A percentile compares a stretch with the other conserved stretches of the same genome.
Conservation (phyloP, 2,329 filamentous ascomycete species). For the Acarospora socialis region DNA sequence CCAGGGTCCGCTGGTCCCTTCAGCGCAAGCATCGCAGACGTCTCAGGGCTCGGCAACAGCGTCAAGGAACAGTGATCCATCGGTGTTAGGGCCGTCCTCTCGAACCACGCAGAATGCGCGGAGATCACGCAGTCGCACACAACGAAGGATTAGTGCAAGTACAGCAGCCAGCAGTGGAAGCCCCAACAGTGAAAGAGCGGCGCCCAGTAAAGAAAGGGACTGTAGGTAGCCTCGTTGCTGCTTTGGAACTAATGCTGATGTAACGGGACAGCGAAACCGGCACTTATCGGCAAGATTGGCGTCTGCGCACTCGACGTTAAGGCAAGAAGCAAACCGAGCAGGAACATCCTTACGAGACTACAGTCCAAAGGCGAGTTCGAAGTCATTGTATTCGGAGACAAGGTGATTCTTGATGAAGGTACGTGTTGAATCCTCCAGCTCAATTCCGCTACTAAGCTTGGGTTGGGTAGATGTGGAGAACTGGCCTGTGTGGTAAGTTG, state of each 20-base stretch:
- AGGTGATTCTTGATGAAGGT: conserved; percentile 92
- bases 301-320: conserved; percentile 94
- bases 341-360: conserved; percentile 86
- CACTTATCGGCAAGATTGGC: conserved; percentile 55
- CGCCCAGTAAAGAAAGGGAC: too few relatives aligned
- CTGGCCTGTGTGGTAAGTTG: conserved; percentile 70
- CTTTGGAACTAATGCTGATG: conserved; percentile 1
- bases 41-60: too few relatives aligned
- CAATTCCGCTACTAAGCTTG: conserved; percentile 5
- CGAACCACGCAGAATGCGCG: too few relatives aligned
- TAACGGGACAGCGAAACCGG: conserved; percentile 13
- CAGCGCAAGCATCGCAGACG: too few relatives aligned
- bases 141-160: conserved; percentile 61
- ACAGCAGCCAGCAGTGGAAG: conserved; percentile 60
- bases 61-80: too few relatives aligned
- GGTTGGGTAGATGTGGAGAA: conserved; percentile 64
- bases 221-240: conserved; percentile 16
- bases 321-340: conserved; percentile 88
- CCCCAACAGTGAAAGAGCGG: conserved; percentile 43
- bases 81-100: conserved; percentile 12
- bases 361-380: conserved; percentile 89
- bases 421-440: conserved; percentile 16
- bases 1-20: too few relatives aligned
- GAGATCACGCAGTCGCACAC: conserved; percentile 53
- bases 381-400: conserved; percentile 95